These are phyloP conservation scores for Trichoderma atroviride DNA, from an alignment of 2,329 filamentous ascomycete genomes.

Conservation along the genomic window DNA sequence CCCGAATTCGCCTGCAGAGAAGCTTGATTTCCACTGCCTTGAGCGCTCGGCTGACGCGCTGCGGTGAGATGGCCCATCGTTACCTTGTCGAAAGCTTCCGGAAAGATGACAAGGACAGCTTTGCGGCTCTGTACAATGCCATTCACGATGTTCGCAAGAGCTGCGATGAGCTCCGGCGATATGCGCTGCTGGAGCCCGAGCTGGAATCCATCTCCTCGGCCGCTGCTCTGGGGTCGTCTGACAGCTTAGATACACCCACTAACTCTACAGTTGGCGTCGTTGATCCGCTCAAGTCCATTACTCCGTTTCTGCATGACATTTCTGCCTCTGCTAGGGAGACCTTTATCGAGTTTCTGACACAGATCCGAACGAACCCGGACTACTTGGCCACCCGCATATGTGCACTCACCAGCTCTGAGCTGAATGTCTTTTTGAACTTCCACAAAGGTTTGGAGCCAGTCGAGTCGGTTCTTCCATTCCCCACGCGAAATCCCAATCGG, in stretches of 20 bases:
- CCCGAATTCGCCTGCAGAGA: conserved; percentile 71
- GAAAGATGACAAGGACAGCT: conserved; percentile 76
- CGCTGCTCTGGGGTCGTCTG: conserved; percentile 47
- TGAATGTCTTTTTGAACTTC: conserved; percentile 75
- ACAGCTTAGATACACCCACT: conserved; percentile 53
- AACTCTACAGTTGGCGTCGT: conserved; percentile 46
- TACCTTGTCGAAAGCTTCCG: conserved; percentile 79
- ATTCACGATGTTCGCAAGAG: conserved; percentile 79
- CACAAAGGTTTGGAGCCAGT: conserved; percentile 78
- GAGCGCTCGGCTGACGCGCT: conserved; percentile 72
- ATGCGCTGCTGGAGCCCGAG: conserved; percentile 72
- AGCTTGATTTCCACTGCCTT: conserved; percentile 75
- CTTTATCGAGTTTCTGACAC: conserved; percentile 76
- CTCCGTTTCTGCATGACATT: conserved; percentile 71
- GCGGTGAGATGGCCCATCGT: conserved; percentile 72
- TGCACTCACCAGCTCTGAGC: conserved; percentile 73
- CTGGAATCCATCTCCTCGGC: conserved; percentile 59
- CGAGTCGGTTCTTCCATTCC: conserved; percentile 79
- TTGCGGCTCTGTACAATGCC: conserved; percentile 74
- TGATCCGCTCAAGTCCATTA: conserved; percentile 44
- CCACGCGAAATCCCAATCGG: conserved; percentile 54
- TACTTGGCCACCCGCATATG: conserved; percentile 84
- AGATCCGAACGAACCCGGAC: conserved; percentile 82
- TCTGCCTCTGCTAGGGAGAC: conserved; percentile 73
- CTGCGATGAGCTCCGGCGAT: conserved; percentile 71